phyloP scores from a whole-genome alignment of 2,329 filamentous ascomycete species.

The Tolypocladium ophioglossoides region DNA sequence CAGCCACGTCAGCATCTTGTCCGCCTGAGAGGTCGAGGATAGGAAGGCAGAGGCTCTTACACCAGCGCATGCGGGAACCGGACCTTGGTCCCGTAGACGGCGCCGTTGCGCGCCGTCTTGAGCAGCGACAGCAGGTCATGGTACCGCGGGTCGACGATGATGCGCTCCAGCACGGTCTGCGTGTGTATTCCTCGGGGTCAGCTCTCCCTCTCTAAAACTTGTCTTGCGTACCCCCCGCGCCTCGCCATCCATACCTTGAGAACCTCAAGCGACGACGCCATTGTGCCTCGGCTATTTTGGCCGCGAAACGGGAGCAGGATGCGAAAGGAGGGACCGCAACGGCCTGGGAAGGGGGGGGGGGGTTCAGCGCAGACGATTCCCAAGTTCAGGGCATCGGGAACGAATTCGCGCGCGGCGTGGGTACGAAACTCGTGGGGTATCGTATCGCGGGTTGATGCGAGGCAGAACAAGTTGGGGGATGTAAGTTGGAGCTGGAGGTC shows the following conservation, averaged over 20 bases:
- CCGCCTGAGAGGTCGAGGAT: neutral
- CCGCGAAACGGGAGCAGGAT: neutral
- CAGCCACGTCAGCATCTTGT: neutral
- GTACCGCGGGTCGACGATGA: conserved; percentile 74
- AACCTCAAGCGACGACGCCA: conserved; percentile 11
- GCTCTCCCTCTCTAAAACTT: neutral
- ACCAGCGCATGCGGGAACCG: conserved; percentile 97
- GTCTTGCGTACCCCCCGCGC: neutral
- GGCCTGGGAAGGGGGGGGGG: neutral
- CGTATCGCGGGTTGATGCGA: neutral
- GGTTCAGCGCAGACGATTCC: neutral
- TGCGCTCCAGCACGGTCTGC: conserved; percentile 60
- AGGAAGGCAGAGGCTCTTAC: conserved; percentile 23
- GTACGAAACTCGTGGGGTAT: neutral
- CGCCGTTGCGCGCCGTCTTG: conserved; percentile 92
- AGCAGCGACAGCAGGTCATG: conserved; percentile 75
- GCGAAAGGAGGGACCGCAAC: neutral
- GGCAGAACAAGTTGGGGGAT: neutral
- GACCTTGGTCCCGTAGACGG: conserved; percentile 94
- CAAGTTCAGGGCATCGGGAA: neutral
- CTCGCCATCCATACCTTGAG: conserved; percentile 11
- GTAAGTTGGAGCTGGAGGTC: neutral
- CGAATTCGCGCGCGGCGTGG: neutral
- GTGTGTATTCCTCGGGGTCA: neutral
- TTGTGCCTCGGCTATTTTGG: conserved; percentile 7